A percentile compares a stretch with the other conserved stretches of the same genome.
Conservation (phyloP, 352 stramenopile species). For the Phytophthora citrophthora region DNA sequence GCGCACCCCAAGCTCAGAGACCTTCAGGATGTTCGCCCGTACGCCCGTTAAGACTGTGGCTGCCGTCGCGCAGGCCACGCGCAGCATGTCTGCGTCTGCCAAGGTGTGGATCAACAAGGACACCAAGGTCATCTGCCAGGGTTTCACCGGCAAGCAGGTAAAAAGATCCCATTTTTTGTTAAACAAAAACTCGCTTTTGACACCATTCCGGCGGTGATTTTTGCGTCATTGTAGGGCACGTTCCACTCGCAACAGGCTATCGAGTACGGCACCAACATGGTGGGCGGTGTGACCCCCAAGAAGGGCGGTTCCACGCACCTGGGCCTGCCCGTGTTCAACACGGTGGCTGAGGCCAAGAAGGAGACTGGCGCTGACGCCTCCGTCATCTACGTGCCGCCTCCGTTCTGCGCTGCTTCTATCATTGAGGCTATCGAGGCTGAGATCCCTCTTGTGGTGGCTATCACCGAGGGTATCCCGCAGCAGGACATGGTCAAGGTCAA, state of each 20-base stretch:
- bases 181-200: constrained; percentile 10
- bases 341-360: constrained; percentile 91
- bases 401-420: constrained; percentile 98
- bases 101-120: constrained; percentile 99
- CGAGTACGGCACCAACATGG: constrained; percentile 99
- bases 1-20: constrained; percentile 3
- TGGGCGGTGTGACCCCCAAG: constrained; percentile 98
- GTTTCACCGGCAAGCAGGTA: constrained; percentile 99
- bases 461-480: constrained; percentile 99
- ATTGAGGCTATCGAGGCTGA: constrained; percentile 98
- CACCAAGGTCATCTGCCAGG: constrained; percentile 99
- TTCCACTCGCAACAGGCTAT: constrained; percentile 99
- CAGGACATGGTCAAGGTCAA: constrained; percentile 99
- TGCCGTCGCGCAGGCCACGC: constrained; percentile 44
- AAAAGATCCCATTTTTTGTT: constrained; percentile 12
- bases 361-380: constrained; percentile 94
- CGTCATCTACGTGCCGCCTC: constrained; percentile 99
- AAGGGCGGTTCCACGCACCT: constrained; percentile 98
- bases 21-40: constrained; percentile 60
- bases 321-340: constrained; percentile 99
- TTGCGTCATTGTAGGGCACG: constrained; percentile 84
- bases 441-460: constrained; percentile 96
- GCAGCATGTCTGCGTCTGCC: constrained; percentile 94
- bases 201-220: constrained; percentile 13
- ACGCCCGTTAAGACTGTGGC: constrained; percentile 56